phyloP scores from a whole-genome alignment of 192 early-diverging fungal genomes.

The Umbelopsis isabellina region DNA sequence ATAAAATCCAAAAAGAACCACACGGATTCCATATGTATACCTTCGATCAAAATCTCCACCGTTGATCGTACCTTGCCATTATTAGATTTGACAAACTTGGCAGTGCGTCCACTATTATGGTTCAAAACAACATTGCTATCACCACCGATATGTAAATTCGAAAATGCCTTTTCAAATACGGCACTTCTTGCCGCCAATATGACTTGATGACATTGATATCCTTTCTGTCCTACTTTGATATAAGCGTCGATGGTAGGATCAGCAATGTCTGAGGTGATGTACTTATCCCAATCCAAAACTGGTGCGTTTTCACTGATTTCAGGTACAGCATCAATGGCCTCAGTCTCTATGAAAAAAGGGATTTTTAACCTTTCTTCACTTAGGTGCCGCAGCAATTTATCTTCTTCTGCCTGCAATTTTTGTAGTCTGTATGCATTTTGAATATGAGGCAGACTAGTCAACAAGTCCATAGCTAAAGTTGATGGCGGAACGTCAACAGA shows the following conservation, averaged over 20 bases:
- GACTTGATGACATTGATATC: slow-evolving; percentile 6
- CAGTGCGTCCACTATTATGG: neutral
- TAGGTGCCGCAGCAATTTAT: neutral
- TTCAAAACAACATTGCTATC: neutral
- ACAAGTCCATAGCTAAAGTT: neutral
- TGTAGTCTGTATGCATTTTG: neutral
- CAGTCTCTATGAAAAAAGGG: neutral
- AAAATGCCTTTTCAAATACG: neutral
- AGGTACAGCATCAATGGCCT: neutral
- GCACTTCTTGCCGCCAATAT: neutral
- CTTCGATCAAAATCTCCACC: slow-evolving; percentile 23
- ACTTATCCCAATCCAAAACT: neutral
- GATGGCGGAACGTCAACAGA: slow-evolving; percentile 25
- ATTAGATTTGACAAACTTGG: neutral
- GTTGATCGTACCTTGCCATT: neutral
- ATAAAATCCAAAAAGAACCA: slow-evolving; percentile 55
- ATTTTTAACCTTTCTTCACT: neutral
- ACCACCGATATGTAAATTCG: neutral
- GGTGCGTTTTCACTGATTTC: neutral
- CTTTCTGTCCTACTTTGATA: neutral
- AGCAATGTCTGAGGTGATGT: too few relatives aligned
- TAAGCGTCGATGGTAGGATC: slow-evolving; percentile 1
- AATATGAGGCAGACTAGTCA: neutral
- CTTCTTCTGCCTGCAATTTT: neutral
- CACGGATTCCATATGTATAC: slow-evolving; percentile 38